phyloP scores from a whole-genome alignment of 106 monocot genomes.

The Acorus gramineus region DNA sequence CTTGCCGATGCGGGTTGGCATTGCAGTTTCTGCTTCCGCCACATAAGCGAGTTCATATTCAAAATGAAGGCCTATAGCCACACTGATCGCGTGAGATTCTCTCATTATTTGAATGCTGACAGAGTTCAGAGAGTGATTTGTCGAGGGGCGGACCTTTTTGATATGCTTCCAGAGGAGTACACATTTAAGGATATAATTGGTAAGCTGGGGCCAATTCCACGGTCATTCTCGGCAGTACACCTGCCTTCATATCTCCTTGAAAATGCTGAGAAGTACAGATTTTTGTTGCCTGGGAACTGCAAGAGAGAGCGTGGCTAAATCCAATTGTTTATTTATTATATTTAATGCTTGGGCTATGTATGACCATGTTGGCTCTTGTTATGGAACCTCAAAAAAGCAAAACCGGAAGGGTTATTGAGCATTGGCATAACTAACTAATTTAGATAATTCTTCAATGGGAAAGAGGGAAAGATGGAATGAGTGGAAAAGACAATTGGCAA shows the following conservation, averaged over 20 bases:
- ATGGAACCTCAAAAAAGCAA: not conserved
- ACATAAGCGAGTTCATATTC: constrained; percentile 63
- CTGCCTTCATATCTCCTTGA: constrained; percentile 10
- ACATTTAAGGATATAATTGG: constrained; percentile 11
- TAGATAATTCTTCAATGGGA: constrained; percentile 22
- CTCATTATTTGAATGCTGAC: constrained; percentile 42
- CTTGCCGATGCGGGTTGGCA: constrained; percentile 88
- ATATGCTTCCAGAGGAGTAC: constrained; percentile 85
- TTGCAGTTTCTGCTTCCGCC: constrained; percentile 86
- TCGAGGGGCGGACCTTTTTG: constrained; percentile 66
- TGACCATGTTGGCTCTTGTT: not conserved
- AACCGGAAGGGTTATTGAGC: not conserved
- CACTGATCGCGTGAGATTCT: constrained; percentile 60
- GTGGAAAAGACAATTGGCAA: not conserved
- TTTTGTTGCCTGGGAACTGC: constrained; percentile 40
- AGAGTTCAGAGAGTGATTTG: constrained; percentile 90
- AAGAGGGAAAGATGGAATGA: constrained; percentile 5
- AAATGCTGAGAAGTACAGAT: constrained; percentile 12
- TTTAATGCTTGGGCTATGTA: not conserved
- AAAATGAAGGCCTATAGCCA: constrained; percentile 95
- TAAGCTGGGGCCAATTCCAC: constrained; percentile 16
- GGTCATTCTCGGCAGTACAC: constrained; percentile 12
- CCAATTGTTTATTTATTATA: too few relatives aligned
- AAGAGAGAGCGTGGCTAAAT: constrained; percentile 49
- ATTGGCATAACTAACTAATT: constrained; percentile 13